Conservation (phyloP, 495 filamentous ascomycete species). For the Neurospora sp. region DNA sequence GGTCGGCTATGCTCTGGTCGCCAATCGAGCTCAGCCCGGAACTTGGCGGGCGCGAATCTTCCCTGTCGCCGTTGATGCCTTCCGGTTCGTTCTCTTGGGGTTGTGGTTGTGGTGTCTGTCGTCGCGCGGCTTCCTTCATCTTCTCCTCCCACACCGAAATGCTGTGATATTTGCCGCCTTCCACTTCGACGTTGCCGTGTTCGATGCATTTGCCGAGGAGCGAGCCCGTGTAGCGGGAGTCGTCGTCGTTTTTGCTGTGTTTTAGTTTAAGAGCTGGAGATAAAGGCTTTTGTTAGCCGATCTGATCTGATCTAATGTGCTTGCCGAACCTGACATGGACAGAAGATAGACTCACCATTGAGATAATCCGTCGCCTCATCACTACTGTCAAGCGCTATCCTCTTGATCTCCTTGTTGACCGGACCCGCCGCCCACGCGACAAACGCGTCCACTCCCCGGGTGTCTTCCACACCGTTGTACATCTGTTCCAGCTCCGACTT, state of each 20-base stretch:
- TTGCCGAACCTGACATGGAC: not conserved
- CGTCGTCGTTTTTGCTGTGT: conserved; percentile 69
- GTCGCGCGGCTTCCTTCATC: conserved; percentile 16
- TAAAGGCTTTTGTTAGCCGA: not conserved
- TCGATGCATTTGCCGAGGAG: conserved; percentile 61
- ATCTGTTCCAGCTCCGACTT: conserved; percentile 28
- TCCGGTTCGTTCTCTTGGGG: conserved; percentile 1
- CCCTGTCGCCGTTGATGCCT: conserved; percentile 4
- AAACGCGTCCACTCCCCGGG: conserved; percentile 62
- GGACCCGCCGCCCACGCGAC: conserved; percentile 62
- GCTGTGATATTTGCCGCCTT: conserved; percentile 58
- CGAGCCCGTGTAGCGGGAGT: conserved; percentile 70
- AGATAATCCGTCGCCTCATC: conserved; percentile 58
- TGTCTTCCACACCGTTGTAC: conserved; percentile 50
- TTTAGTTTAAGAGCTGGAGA: conserved; percentile 62
- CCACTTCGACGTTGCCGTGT: conserved; percentile 55
- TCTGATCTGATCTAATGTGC: not conserved
- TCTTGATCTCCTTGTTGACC: conserved; percentile 57
- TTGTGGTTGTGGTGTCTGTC: conserved; percentile 11
- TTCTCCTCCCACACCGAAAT: conserved; percentile 54
- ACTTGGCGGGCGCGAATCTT: conserved; percentile 35
- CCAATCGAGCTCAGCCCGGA: conserved; percentile 44
- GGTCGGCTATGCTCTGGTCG: conserved; percentile 32
- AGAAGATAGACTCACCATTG: conserved; percentile 35
- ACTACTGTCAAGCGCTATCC: conserved; percentile 45